These are phyloP conservation scores for Tricharina praecox DNA, from an alignment of 495 filamentous ascomycete species.

Conservation along the genomic window DNA sequence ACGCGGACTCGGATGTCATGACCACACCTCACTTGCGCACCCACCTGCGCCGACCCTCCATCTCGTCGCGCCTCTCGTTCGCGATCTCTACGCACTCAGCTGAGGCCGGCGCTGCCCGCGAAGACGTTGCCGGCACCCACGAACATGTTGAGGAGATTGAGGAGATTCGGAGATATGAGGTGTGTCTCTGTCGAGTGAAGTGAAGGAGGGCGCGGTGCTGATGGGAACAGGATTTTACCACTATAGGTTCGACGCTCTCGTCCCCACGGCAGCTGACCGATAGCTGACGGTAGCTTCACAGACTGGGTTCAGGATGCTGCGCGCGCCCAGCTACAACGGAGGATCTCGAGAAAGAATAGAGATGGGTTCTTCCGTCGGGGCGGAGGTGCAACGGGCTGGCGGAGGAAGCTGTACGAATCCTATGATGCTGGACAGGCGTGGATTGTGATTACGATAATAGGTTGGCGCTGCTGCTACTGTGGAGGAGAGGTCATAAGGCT, in stretches of 20 bases:
- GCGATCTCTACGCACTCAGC: constrained; percentile 30
- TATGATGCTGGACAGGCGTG: constrained; percentile 96
- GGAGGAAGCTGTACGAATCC: constrained; percentile 62
- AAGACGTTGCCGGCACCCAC: constrained; percentile 31
- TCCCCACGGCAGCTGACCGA: constrained; percentile 4
- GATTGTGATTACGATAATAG: constrained; percentile 93
- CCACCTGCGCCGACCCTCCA: constrained; percentile 34
- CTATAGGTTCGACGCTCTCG: constrained; percentile 46
- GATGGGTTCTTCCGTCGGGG: constrained; percentile 60
- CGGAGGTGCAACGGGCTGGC: constrained; percentile 53
- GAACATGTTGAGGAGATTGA: constrained; percentile 87
- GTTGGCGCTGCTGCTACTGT: constrained; percentile 20
- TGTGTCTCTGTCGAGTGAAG: constrained; percentile 21
- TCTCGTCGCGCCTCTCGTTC: constrained; percentile 52
- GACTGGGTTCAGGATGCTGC: constrained; percentile 98
- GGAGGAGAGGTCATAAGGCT: no score
- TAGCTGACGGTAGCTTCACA: constrained; percentile 23
- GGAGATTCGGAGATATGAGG: constrained; percentile 94
- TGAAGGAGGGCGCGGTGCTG: constrained; percentile 8
- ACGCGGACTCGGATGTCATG: constrained; percentile 44
- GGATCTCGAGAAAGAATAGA: constrained; percentile 56
- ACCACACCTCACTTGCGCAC: constrained; percentile 46
- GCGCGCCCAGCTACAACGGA: constrained; percentile 59
- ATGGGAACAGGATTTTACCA: constrained; percentile 65
- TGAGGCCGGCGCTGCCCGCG: constrained; percentile 20